Base-by-base conservation (phyloP, 1,284 basidiomycete genomes). In the Rhizoctonia solani region DNA sequence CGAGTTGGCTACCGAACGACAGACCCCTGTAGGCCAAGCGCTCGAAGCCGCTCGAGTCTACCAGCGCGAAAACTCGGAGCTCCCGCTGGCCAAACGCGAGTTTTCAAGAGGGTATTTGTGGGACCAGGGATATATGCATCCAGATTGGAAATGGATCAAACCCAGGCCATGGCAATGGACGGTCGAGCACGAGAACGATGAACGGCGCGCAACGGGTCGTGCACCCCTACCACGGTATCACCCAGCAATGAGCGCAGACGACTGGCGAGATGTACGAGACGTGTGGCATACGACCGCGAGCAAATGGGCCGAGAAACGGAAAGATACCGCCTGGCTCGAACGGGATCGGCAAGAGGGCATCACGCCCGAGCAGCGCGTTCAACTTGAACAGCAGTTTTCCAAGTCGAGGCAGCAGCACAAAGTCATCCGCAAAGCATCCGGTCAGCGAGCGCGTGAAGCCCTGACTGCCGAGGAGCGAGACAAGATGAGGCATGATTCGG, bases 281-380 rank as follows among this genome's bases (percentile, higher is more conserved):
- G 59, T 63, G 37, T 63, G 59, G 59, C 59, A 63, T 25, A 63
- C 59, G 59, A 63, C 59, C 13, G 59, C 47, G 47, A 52, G 47
- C 47, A 63, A 63, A 27, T 63, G 59, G 59, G 59, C 59, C 1
- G 47, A 63, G 44, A 63, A 63, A 23, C 59, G 47, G 23, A 63
- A 63, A 25, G 59, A 63, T 21, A 13, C 30, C 11, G 59, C 50
- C 9, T 63, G 59, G 59, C 30, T 63, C 23, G 32, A 39, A 39
- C 59, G 59, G 3, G 59, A 63, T n/a, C 30, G 49, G 32, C 47
- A 42, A 4, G 59, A 63, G 49, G 47, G 59, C 0, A 42, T 63
- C 37, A 63, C 59, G 4, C 59, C 30, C 25, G 47, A 63, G n/a
- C 30, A 19, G 3, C 42, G 56, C n/a, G n/a, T 34, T 1, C 44